A percentile compares a stretch with the other conserved stretches of the same genome.
phyloP scores from a whole-genome alignment of 129 eudicot genomes.

The Chrysanthemum makinoi region DNA sequence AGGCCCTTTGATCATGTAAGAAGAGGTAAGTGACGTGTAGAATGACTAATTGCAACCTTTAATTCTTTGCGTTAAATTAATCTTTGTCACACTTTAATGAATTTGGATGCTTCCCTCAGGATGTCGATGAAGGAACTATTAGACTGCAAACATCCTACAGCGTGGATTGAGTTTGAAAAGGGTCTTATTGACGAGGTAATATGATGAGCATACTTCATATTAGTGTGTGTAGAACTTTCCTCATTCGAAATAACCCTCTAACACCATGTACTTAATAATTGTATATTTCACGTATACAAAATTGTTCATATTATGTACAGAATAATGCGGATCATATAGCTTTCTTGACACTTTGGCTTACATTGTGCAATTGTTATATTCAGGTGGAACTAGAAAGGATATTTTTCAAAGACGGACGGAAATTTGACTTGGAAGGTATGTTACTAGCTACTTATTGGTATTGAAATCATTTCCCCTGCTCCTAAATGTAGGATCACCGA shows the following conservation, averaged over 20 bases:
- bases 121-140: slow-evolving; percentile 95
- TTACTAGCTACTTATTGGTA: neutral
- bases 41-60: neutral
- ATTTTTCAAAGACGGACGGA: slow-evolving; percentile 84
- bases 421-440: slow-evolving; percentile 79
- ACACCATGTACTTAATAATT: slow-evolving; percentile 3
- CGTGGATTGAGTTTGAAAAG: slow-evolving; percentile 91
- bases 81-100: slow-evolving; percentile 6
- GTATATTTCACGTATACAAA: neutral
- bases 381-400: slow-evolving; percentile 77
- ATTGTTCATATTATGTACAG: neutral
- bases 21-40: no score
- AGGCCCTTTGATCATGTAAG: no score
- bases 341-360: slow-evolving; percentile 6
- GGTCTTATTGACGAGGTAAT: slow-evolving; percentile 90
- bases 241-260: neutral
- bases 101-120: slow-evolving; percentile 44
- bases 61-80: slow-evolving; percentile 22
- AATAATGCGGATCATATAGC: slow-evolving; percentile 2
- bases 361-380: neutral
- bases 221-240: slow-evolving; percentile 9
- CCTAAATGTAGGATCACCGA: neutral
- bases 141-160: slow-evolving; percentile 91
- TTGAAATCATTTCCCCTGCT: neutral
- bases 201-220: slow-evolving; percentile 1